Conservation (phyloP, 345 rosid species). For the Corymbia maculata region DNA sequence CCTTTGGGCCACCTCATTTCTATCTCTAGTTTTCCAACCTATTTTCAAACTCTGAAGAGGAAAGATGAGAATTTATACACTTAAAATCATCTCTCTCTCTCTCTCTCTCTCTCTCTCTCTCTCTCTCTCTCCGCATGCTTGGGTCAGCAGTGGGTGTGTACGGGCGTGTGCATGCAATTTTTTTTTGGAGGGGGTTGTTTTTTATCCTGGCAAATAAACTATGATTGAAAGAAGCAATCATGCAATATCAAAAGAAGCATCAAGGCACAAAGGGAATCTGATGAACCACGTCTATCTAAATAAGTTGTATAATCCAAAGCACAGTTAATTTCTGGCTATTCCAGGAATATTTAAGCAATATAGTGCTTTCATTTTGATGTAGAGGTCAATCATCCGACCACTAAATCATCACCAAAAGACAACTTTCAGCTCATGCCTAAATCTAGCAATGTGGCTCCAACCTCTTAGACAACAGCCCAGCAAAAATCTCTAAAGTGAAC, state of each 20-base stretch:
- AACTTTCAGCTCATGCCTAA: background rate
- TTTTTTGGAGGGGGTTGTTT: no score
- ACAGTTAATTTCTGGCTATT: background rate
- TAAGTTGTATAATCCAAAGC: background rate
- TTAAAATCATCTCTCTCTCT: background rate
- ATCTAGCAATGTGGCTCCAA: background rate
- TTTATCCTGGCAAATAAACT: background rate
- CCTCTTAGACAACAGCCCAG: background rate
- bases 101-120: no score
- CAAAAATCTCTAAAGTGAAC: background rate
- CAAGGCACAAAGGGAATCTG: background rate
- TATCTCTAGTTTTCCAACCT: background rate
- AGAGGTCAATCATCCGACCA: background rate
- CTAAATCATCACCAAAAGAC: background rate
- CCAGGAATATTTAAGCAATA: background rate
- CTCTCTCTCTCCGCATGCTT: no score
- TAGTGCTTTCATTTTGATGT: background rate
- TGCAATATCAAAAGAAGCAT: background rate
- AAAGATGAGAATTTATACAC: background rate
- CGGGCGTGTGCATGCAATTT: no score
- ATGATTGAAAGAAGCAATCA: background rate
- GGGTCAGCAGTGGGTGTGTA: background rate
- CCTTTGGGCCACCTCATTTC: background rate
- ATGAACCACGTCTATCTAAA: background rate
- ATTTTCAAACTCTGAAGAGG: background rate